Base-by-base conservation (phyloP, 2,329 filamentous ascomycete species). In the Fusarium napiforme region DNA sequence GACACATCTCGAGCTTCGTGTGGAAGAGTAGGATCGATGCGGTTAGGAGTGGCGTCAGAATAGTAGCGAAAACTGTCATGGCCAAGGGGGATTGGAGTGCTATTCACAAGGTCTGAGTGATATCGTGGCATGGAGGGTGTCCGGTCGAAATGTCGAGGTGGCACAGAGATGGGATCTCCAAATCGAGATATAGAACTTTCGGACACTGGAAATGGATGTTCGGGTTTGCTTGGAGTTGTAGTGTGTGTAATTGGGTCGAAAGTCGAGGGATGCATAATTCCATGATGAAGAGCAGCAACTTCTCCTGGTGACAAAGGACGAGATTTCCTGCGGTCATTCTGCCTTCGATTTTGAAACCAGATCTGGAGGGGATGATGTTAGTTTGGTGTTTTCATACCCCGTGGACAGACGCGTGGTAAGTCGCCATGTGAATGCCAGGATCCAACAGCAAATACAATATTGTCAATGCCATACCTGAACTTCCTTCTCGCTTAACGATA, bases 311-410 rank as follows among this genome's bases (percentile, higher is more conserved):
- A 90, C 42, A 97, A 87, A 52, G 95, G 95, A 76, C 93, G 92
- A 62, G 94, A 94, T 85, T 96, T 97, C 75, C 96, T 90, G 77
- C 96, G 90, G 81, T 97, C 94, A 82, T 97, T 97, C 82, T 98
- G 96, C 74, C 96, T 90, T 79, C 95, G 91, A 79, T 98, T 98
- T 80, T 98, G 96, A 84, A 98, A 98, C 96, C 96, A 98, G 77
- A 98, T 97, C 96, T 98, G 66, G n/a, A 55, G 50, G 28, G 62
- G 32, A 45, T 42, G 21, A 57, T 65, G 71, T 77, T 56, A 77
- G 75, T 67, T 56, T 57, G 36, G 42, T 70, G 50, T 26, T 72
- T 65, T 46, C 56, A 39, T 59, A 57, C 50, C 23, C 26, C 23
- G 62, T 61, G 47, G 16, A 28, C 61, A 70, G 61, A 77, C 64